Conservation (phyloP, 441 rosid species). For the Manihot esculenta region DNA sequence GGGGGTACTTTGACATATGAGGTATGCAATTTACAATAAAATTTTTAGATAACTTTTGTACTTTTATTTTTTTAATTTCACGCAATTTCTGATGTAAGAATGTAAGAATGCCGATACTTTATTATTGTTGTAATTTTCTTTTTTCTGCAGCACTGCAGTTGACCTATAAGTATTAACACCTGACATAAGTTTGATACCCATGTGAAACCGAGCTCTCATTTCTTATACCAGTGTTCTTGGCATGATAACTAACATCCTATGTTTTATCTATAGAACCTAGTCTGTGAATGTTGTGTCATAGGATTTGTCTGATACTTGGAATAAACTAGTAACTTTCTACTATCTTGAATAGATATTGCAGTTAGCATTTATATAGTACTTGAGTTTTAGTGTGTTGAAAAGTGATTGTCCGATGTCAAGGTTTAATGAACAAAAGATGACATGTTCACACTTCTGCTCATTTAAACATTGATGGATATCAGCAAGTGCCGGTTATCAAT, state of each 20-base stretch:
- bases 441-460: constrained; percentile 1
- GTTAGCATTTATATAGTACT: not conserved
- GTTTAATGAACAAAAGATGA: not conserved
- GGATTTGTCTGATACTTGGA: not conserved
- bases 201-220: not conserved
- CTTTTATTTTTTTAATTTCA: not conserved
- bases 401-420: not conserved
- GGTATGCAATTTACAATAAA: constrained; percentile 39
- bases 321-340: not conserved
- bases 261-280: not conserved
- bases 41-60: not conserved
- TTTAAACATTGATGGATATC: not conserved
- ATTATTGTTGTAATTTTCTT: not conserved
- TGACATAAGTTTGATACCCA: not conserved
- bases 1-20: constrained; percentile 97
- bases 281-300: not conserved
- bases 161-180: not conserved
- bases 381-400: not conserved
- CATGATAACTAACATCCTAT: not conserved
- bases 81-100: not conserved
- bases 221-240: not conserved
- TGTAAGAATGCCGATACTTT: not conserved
- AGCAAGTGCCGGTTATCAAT: not conserved
- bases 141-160: not conserved
- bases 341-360: not conserved